phyloP scores from a whole-genome alignment of 257 asterid species.

The Solanum chmielewskii region DNA sequence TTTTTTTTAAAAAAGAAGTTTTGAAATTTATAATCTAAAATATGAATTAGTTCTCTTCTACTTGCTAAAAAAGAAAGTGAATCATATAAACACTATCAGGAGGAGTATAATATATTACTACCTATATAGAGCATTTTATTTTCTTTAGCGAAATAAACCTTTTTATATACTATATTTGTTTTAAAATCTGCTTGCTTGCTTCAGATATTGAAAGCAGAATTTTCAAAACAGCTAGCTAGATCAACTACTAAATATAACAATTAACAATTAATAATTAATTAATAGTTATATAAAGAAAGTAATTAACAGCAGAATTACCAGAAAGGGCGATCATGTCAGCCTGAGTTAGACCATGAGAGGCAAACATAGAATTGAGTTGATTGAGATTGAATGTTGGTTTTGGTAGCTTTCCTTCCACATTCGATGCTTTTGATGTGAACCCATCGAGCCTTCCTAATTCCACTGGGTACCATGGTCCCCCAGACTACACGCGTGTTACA shows the following conservation, averaged over 20 bases:
- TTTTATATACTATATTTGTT: not conserved
- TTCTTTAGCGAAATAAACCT: not conserved
- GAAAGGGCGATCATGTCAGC: constrained; percentile 86
- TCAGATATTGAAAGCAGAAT: not conserved
- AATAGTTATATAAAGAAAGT: not conserved
- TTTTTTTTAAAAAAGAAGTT: too few species aligned
- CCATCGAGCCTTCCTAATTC: constrained; percentile 90
- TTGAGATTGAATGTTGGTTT: constrained; percentile 50
- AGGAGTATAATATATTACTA: too few species aligned
- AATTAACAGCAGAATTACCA: constrained; percentile 20
- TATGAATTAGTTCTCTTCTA: too few species aligned
- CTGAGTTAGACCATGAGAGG: constrained; percentile 41
- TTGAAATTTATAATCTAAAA: too few species aligned
- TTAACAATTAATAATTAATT: not conserved
- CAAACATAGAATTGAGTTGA: constrained; percentile 59
- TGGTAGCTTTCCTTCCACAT: constrained; percentile 70
- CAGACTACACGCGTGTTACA: constrained; percentile 22
- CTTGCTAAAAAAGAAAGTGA: too few species aligned
- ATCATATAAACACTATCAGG: too few species aligned
- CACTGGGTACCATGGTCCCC: constrained; percentile 70
- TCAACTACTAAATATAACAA: not conserved
- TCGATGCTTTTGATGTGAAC: constrained; percentile 42
- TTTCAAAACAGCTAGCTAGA: not conserved
- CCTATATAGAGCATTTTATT: not conserved
- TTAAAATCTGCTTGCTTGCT: not conserved